A percentile compares a stretch with the other conserved stretches of the same genome.
Evolutionary conservation across 768 basidiomycete genomes (phyloP).

Genomic region (Tricholoma terreum): DNA sequence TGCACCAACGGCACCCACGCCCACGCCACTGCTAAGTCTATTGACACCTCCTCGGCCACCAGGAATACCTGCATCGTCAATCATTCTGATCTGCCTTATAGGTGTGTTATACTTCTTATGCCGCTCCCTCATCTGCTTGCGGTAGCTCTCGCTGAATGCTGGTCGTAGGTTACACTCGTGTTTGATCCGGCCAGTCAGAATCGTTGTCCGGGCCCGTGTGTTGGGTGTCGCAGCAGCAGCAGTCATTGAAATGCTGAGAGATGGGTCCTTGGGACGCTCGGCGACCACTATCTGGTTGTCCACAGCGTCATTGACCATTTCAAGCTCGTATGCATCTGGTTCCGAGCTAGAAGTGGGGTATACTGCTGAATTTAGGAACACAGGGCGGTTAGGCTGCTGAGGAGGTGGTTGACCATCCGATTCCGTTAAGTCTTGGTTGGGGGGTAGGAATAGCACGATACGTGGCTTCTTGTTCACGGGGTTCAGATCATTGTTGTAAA

Average conservation of each 20-base stretch:
- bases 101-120: constrained; percentile 66
- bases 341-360: constrained; percentile 35
- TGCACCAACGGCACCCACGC: constrained; percentile 49
- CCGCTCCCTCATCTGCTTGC: constrained; percentile 69
- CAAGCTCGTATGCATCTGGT: constrained; percentile 79
- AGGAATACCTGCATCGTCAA: constrained; percentile 66
- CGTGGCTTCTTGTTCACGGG: constrained; percentile 49
- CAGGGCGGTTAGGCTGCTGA: constrained; percentile 32
- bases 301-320: constrained; percentile 81
- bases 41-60: constrained; percentile 76
- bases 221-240: constrained; percentile 44
- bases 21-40: constrained; percentile 73
- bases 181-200: constrained; percentile 75
- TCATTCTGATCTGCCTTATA: constrained; percentile 62
- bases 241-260: constrained; percentile 32
- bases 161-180: constrained; percentile 78
- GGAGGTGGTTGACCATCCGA: constrained; percentile 8
- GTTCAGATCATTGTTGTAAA: constrained; percentile 55
- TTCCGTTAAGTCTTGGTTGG: constrained; percentile 44
- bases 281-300: constrained; percentile 87
- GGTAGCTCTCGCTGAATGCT: constrained; percentile 61
- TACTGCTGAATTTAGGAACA: constrained; percentile 32
- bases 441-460: constrained; percentile 66
- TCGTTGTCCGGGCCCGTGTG: constrained; percentile 69
- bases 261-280: constrained; percentile 68